Conservation (phyloP, 2,329 filamentous ascomycete species). For the Fusarium robinianum region DNA sequence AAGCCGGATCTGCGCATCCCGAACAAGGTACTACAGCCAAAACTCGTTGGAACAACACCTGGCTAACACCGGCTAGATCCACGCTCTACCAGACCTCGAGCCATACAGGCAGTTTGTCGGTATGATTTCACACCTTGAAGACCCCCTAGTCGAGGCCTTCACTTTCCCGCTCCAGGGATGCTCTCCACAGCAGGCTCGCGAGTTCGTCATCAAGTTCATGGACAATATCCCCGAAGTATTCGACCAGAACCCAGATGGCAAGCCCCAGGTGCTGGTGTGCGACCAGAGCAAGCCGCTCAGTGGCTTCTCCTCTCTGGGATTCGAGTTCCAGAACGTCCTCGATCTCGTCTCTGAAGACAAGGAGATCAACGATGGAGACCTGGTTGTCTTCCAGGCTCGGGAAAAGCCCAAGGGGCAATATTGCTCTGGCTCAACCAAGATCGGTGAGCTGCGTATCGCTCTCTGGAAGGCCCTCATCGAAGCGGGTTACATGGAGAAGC, state of each 20-base stretch:
- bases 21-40: constrained; percentile 56
- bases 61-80: constrained; percentile 55
- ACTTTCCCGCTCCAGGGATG: constrained; percentile 64
- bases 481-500: constrained; percentile 57
- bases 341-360: constrained; percentile 44
- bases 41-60: not conserved
- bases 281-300: constrained; percentile 74
- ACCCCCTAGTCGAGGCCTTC: constrained; percentile 76
- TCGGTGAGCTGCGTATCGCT: constrained; percentile 74
- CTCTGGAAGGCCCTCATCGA: constrained; percentile 72
- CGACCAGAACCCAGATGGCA: constrained; percentile 72
- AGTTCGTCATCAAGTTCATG: constrained; percentile 73
- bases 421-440: constrained; percentile 63
- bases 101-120: constrained; percentile 65
- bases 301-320: constrained; percentile 76
- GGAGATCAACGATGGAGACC: constrained; percentile 64
- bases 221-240: constrained; percentile 64
- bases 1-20: constrained; percentile 87
- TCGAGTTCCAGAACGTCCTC: constrained; percentile 63
- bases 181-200: constrained; percentile 56
- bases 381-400: constrained; percentile 82
- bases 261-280: constrained; percentile 76
- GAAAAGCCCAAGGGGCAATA: constrained; percentile 62
- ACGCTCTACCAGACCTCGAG: constrained; percentile 63
- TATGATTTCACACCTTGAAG: constrained; percentile 72